A percentile compares a stretch with the other conserved stretches of the same genome.
Conservation (phyloP, 2,329 filamentous ascomycete species). For the Sarocladium strictum region DNA sequence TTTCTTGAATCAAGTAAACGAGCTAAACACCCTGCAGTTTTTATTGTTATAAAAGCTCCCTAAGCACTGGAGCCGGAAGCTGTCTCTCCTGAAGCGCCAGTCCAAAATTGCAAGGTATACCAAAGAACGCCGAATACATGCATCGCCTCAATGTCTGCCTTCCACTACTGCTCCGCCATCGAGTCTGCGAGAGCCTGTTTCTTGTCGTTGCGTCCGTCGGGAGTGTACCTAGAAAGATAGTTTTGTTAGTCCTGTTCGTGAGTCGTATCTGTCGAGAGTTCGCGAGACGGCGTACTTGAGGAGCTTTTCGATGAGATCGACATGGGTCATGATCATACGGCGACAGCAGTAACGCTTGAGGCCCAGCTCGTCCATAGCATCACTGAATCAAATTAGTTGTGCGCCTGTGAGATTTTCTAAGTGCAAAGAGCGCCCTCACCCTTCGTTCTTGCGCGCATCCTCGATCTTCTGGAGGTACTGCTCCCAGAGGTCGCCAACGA, state of each 20-base stretch:
- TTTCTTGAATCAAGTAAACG: too few relatives aligned
- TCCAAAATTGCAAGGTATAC: not conserved
- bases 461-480: conserved; percentile 86
- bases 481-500: conserved; percentile 96
- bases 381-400: conserved; percentile 44
- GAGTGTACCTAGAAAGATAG: conserved; percentile 44
- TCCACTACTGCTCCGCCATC: not conserved
- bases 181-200: conserved; percentile 38
- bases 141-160: conserved; percentile 1
- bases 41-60: not conserved
- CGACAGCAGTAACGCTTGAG: conserved; percentile 97
- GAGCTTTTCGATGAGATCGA: conserved; percentile 97
- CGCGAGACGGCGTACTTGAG: conserved; percentile 60
- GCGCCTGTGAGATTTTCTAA: not conserved
- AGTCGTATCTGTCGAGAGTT: not conserved
- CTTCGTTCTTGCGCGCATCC: conserved; percentile 61
- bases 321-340: conserved; percentile 99
- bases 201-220: conserved; percentile 58
- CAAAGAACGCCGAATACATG: conserved; percentile 3
- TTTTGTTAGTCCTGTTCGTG: conserved; percentile 13
- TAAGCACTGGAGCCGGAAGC: not conserved
- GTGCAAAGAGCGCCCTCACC: conserved; percentile 43
- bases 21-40: not conserved
- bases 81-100: not conserved
- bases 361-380: conserved; percentile 92